Base-by-base conservation (phyloP, 2,329 filamentous ascomycete genomes). In the Lecanicillium sp. region DNA sequence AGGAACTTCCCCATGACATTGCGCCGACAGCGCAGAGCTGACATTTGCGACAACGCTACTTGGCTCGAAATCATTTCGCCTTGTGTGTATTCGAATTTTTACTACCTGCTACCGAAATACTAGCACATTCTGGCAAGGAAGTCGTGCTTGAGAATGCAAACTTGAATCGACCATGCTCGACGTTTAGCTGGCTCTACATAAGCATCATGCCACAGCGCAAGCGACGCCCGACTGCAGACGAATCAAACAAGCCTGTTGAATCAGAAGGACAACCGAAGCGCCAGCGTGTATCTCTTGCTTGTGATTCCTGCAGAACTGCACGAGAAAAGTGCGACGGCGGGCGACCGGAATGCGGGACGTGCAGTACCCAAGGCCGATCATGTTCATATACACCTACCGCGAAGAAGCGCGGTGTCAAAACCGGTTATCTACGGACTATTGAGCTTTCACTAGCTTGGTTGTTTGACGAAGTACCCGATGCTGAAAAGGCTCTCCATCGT, bases 321-420 rank as follows among this genome's bases (percentile, higher is more conserved):
- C 73, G 80, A 44, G 81, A 85, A 57, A 85, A 83, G 52, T 87
- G 83, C 57, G 81, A 87, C 51, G 83, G 83, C 13, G 64, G 66
- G 9, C 75, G 78, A 46, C 82, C 82, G 5, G 64, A 67, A 12
- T 87, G 83, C 55, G 76, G 74, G 33, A 80, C 80, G 3, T 87
- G 83, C 59, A 67, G 69, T 6, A 65, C 72, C 4, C 73, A 81
- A 43, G 75, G 72, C 38, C 70, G 83, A 35, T 57, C 67, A 25
- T 89, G 85, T 56, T 79, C 80, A 13, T 89, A 88, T 55, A 77
- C 82, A 44, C 72, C 80, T 38, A 78, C 77, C 38, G 78, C 81
- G 7, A 86, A 85, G 59, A 87, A 87, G 56, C 71, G 84, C 45
- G 84, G 85, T 4, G 76, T 89, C 9, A 83, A 83, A 49, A 84